These are phyloP conservation scores for Nakazawaea wickerhamii DNA, from an alignment of 805 yeast genomes.

Conservation along the genomic window DNA sequence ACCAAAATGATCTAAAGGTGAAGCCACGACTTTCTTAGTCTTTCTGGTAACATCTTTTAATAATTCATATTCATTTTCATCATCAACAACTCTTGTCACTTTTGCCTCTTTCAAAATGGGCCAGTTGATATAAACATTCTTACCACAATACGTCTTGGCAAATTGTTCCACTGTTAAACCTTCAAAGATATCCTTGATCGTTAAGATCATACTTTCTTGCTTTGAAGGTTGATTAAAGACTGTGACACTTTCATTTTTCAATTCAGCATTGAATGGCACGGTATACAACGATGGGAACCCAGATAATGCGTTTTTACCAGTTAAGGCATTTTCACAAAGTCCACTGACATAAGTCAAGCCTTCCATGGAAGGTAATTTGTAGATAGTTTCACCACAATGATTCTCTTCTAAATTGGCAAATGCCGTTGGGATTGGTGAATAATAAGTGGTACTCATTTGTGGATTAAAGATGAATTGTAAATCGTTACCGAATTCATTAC, in stretches of 20 bases:
- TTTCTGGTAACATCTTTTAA: slow-evolving; percentile 24
- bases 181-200: slow-evolving; percentile 48
- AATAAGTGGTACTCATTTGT: slow-evolving; percentile 59
- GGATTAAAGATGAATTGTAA: slow-evolving; percentile 70
- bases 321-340: slow-evolving; percentile 56
- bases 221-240: slow-evolving; percentile 84
- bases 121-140: slow-evolving; percentile 74
- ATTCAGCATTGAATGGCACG: slow-evolving; percentile 50
- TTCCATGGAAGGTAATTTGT: slow-evolving; percentile 43
- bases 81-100: slow-evolving; percentile 58
- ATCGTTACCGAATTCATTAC: slow-evolving; percentile 75
- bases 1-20: slow-evolving; percentile 43
- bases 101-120: slow-evolving; percentile 85
- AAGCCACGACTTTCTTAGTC: slow-evolving; percentile 22
- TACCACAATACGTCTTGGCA: slow-evolving; percentile 55
- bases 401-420: slow-evolving; percentile 77
- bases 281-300: slow-evolving; percentile 87
- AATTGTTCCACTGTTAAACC: slow-evolving; percentile 58
- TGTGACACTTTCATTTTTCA: slow-evolving; percentile 58
- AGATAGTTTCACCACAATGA: slow-evolving; percentile 65
- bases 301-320: slow-evolving; percentile 69
- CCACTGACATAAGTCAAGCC: slow-evolving; percentile 43
- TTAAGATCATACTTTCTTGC: slow-evolving; percentile 73
- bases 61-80: slow-evolving; percentile 40
- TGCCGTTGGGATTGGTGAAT: slow-evolving; percentile 71